A percentile compares a stretch with the other conserved stretches of the same genome.
Conservation (phyloP, 2,329 filamentous ascomycete species). For the Aschersonia sp. region DNA sequence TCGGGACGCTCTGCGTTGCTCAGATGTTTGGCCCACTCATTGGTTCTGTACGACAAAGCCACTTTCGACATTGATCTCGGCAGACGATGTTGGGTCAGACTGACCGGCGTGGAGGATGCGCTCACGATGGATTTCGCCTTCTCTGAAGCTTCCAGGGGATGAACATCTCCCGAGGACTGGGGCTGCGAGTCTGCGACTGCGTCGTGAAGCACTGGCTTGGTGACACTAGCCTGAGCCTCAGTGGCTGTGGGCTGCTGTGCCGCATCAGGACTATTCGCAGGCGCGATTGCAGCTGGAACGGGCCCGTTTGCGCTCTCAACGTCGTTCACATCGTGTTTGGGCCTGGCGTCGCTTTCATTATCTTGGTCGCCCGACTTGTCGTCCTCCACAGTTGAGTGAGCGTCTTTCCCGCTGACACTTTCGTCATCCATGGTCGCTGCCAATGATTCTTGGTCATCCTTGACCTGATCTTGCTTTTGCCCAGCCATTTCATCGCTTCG, state of each 20-base stretch:
- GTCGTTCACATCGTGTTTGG: not conserved
- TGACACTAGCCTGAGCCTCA: not conserved
- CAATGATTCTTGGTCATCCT: constrained; percentile 35
- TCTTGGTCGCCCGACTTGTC: constrained; percentile 6
- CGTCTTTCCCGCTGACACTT: constrained; percentile 26
- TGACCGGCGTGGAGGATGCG: constrained; percentile 26
- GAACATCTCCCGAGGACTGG: constrained; percentile 3
- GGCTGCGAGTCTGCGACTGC: not conserved
- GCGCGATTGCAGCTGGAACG: not conserved
- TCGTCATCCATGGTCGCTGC: constrained; percentile 43
- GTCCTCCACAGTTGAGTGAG: constrained; percentile 9
- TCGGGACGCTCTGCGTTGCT: constrained; percentile 61
- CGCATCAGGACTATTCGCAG: not conserved
- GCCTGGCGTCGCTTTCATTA: not conserved
- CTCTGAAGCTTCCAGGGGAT: constrained; percentile 11
- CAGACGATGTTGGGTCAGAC: constrained; percentile 45
- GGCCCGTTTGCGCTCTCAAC: not conserved
- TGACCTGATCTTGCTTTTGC: constrained; percentile 14
- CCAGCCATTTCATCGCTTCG: constrained; percentile 33
- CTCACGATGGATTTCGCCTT: constrained; percentile 27
- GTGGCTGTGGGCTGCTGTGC: not conserved
- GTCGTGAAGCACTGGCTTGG: not conserved
- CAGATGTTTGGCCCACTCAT: constrained; percentile 92
- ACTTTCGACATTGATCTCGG: constrained; percentile 62
- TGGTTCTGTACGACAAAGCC: constrained; percentile 73